A percentile compares a stretch with the other conserved stretches of the same genome.
Evolutionary conservation across 345 rosid genomes (phyloP).

Genomic region (Moringa oleifera): DNA sequence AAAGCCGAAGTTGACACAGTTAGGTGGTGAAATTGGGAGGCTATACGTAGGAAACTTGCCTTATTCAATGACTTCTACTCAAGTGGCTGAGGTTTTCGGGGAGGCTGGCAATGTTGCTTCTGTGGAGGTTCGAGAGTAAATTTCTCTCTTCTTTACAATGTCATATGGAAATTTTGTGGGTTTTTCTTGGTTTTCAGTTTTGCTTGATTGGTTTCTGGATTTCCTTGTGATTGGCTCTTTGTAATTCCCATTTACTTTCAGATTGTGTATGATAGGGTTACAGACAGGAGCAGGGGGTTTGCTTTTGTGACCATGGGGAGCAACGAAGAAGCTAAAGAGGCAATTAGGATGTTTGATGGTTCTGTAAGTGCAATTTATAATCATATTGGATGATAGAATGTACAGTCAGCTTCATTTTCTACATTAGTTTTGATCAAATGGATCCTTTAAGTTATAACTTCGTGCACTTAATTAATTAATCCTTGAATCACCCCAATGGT

Average conservation of each 20-base stretch:
- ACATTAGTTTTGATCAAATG: background rate
- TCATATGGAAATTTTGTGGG: background rate
- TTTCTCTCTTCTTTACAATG: background rate
- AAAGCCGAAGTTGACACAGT: conserved; percentile 24
- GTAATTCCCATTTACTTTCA: conserved; percentile 18
- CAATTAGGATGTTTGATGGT: conserved; percentile 72
- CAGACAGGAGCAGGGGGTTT: conserved; percentile 96
- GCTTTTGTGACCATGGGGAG: conserved; percentile 80
- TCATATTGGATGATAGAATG: background rate
- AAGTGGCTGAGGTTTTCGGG: conserved; percentile 51
- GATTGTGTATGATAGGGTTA: conserved; percentile 77
- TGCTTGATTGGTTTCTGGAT: background rate
- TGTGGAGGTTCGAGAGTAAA: conserved; percentile 48
- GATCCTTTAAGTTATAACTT: background rate
- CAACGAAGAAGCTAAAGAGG: conserved; percentile 75
- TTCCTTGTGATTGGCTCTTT: background rate
- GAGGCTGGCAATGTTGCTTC: conserved; percentile 70
- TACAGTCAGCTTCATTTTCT: background rate
- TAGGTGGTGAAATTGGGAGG: conserved; percentile 48
- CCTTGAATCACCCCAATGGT: background rate
- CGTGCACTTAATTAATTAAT: background rate
- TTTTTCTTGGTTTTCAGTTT: background rate
- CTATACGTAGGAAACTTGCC: conserved; percentile 84
- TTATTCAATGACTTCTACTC: conserved; percentile 58
- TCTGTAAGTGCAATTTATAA: conserved; percentile 46